Base-by-base conservation (phyloP, 176 grass and related monocot species). In the Hordeum marinum region DNA sequence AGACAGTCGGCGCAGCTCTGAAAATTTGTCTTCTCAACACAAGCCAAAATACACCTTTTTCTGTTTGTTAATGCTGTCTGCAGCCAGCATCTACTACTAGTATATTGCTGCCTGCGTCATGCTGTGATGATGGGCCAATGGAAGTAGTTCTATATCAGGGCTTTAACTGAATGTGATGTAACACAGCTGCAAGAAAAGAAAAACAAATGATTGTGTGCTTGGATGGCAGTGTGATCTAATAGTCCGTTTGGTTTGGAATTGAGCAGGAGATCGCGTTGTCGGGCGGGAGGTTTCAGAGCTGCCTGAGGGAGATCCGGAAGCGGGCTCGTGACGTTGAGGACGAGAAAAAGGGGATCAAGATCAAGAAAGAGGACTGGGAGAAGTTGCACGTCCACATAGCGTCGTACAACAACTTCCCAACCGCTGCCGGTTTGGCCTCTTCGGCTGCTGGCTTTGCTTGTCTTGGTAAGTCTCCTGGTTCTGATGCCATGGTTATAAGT, bases 371-470 rank as follows among this genome's bases (percentile, higher is more conserved):
- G 80, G 95, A 98, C 34, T 98, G 95, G 95, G 82, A 83, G 52
- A 92, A 82, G 36, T 75, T 98, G 67, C 95, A 98, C 68, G 76
- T 98, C 17, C 95, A 95, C 35, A 93, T 98, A 59, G 91, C 87
- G 18, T 98, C 95, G 3, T 92, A 90, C 80, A 98, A 98, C 72
- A 98, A 98, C 79, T 98, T 98, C 67, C 95, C 91, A 15, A 98
- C 95, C 1, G 91, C 95, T 75, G 95, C 95, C 29, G 95, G 95
- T 18, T 86, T 98, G 61, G 93, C 93, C 64, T 98, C 95, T 85
- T 98, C 95, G 0, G 95, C 95, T 72, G 95, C 95, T 72, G 93
- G 96, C 32, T 90, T 95, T 48, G 96, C 93, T 45, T 98, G 93
- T 83, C 79, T 98, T n/a, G 96, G 96, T 98, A 87, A 80, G 25